Evolutionary conservation across 106 monocot species (phyloP).

Genomic region (Dioscorea zingiberensis): DNA sequence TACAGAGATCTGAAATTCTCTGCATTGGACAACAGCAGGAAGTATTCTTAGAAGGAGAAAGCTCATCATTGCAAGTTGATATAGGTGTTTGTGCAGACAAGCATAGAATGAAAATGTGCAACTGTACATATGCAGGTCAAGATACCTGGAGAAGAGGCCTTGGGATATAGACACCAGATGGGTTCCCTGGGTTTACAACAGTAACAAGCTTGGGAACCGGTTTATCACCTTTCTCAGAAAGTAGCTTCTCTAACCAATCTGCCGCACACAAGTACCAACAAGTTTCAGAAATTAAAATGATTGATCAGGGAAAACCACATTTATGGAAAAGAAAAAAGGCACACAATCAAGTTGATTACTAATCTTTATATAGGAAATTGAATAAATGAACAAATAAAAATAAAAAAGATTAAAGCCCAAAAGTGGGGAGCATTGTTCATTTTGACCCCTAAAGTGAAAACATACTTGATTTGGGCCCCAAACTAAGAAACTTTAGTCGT

Average conservation of each 20-base stretch:
- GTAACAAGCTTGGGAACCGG: constrained; percentile 88
- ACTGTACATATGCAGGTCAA: background rate
- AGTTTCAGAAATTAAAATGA: background rate
- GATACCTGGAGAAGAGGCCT: constrained; percentile 58
- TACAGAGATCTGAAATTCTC: constrained; percentile 96
- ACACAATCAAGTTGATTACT: no score
- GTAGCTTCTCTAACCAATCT: constrained; percentile 84
- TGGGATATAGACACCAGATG: constrained; percentile 77
- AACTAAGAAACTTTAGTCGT: no score
- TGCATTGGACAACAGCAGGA: constrained; percentile 20
- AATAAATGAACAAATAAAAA: background rate
- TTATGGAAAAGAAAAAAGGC: no score
- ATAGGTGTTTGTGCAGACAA: no score
- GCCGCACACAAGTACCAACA: constrained; percentile 19
- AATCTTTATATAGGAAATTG: no score
- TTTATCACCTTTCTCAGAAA: constrained; percentile 39
- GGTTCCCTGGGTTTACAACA: constrained; percentile 98
- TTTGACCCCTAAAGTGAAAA: no score
- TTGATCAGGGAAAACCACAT: no score
- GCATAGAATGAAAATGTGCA: background rate
- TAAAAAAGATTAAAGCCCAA: no score
- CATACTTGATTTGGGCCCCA: no score
- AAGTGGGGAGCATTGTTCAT: no score
- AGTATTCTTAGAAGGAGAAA: no score
- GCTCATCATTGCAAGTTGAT: no score